These are phyloP conservation scores for Dioscorea alata DNA, from an alignment of 106 monocot genomes.

Conservation along the genomic window DNA sequence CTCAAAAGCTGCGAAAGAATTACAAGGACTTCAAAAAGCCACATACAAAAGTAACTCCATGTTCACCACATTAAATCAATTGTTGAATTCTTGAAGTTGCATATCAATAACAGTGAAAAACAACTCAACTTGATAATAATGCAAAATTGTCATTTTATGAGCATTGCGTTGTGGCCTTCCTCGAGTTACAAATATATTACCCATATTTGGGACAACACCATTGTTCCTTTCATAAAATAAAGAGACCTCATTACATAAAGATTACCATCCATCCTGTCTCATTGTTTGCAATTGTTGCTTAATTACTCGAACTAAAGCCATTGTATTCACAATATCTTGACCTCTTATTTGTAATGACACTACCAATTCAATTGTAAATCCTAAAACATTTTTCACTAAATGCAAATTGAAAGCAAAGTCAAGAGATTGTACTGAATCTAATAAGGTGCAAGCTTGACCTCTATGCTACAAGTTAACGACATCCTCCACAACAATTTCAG, in stretches of 20 bases:
- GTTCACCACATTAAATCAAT: too few relatives aligned
- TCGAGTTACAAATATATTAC: not conserved
- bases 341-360: not conserved
- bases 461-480: too few relatives aligned
- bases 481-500: not conserved
- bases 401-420: not conserved
- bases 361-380: not conserved
- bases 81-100: too few relatives aligned
- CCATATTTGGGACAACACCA: not conserved
- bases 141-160: not conserved
- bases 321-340: conserved; percentile 6
- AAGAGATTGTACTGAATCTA: too few relatives aligned
- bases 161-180: not conserved
- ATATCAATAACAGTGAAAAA: not conserved
- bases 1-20: too few relatives aligned
- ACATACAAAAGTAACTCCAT: too few relatives aligned
- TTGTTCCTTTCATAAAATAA: not conserved
- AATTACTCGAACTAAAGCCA: not conserved
- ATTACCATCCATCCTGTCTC: not conserved
- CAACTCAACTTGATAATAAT: not conserved
- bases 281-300: not conserved
- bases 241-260: not conserved
- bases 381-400: not conserved
- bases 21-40: too few relatives aligned
- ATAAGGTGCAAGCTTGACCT: too few relatives aligned